Conservation (phyloP, 2,329 filamentous ascomycete genomes). For the Leptoxyphium fumago region DNA sequence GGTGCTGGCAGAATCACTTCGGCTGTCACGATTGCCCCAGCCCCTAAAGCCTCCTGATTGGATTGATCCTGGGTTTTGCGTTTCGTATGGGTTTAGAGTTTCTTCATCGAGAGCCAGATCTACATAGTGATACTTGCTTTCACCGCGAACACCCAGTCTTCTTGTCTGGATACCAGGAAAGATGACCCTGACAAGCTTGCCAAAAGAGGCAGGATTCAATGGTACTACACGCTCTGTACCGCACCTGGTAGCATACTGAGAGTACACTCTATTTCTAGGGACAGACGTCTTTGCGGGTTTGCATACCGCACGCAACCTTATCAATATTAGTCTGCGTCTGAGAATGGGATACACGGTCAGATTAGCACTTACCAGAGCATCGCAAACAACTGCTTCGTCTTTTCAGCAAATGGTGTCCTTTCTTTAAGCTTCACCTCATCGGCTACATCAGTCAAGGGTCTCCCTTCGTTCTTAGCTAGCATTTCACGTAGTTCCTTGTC, state of each 20-base stretch:
- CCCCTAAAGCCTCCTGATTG: neutral
- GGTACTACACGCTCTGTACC: constrained; percentile 88
- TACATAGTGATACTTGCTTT: constrained; percentile 94
- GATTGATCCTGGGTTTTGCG: constrained; percentile 2
- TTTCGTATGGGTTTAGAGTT: constrained; percentile 3
- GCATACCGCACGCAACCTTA: constrained; percentile 60
- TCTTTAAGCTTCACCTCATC: constrained; percentile 65
- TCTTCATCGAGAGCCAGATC: constrained; percentile 38
- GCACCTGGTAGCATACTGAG: constrained; percentile 85
- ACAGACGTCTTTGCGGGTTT: constrained; percentile 69
- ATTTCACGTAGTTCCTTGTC: constrained; percentile 68
- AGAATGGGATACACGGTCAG: neutral
- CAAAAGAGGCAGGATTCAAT: constrained; percentile 91
- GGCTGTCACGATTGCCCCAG: constrained; percentile 10
- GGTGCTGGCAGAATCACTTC: constrained; percentile 16
- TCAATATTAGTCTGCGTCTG: constrained; percentile 13
- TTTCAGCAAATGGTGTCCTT: constrained; percentile 65
- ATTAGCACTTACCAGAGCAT: constrained; percentile 62
- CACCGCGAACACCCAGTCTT: constrained; percentile 78
- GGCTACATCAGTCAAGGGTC: constrained; percentile 56
- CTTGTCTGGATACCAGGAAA: constrained; percentile 92
- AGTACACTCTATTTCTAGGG: constrained; percentile 82
- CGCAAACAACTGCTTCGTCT: constrained; percentile 72
- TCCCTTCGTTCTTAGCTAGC: constrained; percentile 52
- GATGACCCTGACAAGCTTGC: constrained; percentile 88